A percentile compares a stretch with the other conserved stretches of the same genome.
These are phyloP conservation scores for Blumeria hordei DNA, from an alignment of 2,329 filamentous ascomycete genomes.

Conservation along the genomic window DNA sequence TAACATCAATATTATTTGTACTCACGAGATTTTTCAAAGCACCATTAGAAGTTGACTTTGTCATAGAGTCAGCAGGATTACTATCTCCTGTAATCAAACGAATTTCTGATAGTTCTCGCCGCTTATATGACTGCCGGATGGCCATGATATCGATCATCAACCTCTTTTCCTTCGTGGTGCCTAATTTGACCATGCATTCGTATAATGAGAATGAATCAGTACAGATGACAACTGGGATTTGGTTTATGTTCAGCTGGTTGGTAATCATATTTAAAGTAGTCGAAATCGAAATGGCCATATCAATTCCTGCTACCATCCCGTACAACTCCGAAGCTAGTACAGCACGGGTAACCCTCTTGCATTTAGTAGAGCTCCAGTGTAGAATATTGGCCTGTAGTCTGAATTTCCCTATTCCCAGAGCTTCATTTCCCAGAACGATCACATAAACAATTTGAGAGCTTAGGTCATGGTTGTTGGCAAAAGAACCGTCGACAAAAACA, in stretches of 20 bases:
- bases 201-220: constrained; percentile 2
- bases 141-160: constrained; percentile 2
- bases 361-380: neutral
- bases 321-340: constrained; percentile 5
- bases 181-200: constrained; percentile 4
- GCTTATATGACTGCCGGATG: constrained; percentile 1
- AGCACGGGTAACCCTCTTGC: constrained; percentile 4
- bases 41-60: neutral
- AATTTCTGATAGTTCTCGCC: neutral
- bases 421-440: neutral
- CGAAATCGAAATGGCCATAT: constrained; percentile 1
- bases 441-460: neutral
- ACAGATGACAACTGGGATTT: constrained; percentile 3
- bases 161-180: constrained; percentile 3
- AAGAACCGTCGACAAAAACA: neutral
- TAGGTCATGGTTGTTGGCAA: neutral
- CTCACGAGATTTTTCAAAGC: neutral
- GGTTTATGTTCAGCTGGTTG: neutral
- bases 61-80: neutral
- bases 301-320: constrained; percentile 3
- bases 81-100: neutral
- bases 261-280: constrained; percentile 2
- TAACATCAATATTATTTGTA: neutral
- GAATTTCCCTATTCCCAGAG: neutral
- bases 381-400: neutral